A percentile compares a stretch with the other conserved stretches of the same genome.
These are phyloP conservation scores for Xylaria sp. DNA, from an alignment of 495 filamentous ascomycete genomes.

Conservation along the genomic window DNA sequence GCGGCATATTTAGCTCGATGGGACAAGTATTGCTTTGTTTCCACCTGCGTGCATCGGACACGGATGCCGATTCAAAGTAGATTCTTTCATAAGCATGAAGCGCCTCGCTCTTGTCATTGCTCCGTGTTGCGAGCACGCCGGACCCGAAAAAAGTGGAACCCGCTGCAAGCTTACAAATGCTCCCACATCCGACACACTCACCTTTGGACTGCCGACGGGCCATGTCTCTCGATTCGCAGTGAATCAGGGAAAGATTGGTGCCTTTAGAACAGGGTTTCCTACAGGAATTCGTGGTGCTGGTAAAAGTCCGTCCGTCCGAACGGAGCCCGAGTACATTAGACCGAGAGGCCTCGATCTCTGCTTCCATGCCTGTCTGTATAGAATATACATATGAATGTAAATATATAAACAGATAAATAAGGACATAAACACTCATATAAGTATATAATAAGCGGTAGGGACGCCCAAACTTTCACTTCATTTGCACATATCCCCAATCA, in stretches of 20 bases:
- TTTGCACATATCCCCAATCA: not conserved
- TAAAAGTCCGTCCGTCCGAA: too few relatives aligned
- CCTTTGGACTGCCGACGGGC: not conserved
- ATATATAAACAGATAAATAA: too few relatives aligned
- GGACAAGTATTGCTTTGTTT: too few relatives aligned
- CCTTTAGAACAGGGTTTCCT: not conserved
- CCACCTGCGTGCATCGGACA: too few relatives aligned
- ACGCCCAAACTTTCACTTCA: too few relatives aligned
- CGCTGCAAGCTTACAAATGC: conserved; percentile 12
- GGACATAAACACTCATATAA: too few relatives aligned
- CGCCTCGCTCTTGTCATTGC: conserved; percentile 15
- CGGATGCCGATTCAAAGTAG: not conserved
- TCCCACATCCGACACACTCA: not conserved
- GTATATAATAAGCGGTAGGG: too few relatives aligned
- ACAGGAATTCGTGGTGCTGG: not conserved
- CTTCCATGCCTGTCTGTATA: too few relatives aligned
- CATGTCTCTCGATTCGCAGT: not conserved
- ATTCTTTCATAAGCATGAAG: not conserved
- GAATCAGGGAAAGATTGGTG: not conserved
- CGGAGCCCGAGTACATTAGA: too few relatives aligned
- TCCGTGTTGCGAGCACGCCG: conserved; percentile 13
- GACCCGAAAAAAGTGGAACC: conserved; percentile 3
- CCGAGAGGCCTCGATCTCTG: too few relatives aligned
- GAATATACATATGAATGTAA: too few relatives aligned
- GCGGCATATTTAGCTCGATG: too few relatives aligned